A percentile compares a stretch with the other conserved stretches of the same genome.
phyloP scores from a whole-genome alignment of 306 rosid species.

The Rosa persica region DNA sequence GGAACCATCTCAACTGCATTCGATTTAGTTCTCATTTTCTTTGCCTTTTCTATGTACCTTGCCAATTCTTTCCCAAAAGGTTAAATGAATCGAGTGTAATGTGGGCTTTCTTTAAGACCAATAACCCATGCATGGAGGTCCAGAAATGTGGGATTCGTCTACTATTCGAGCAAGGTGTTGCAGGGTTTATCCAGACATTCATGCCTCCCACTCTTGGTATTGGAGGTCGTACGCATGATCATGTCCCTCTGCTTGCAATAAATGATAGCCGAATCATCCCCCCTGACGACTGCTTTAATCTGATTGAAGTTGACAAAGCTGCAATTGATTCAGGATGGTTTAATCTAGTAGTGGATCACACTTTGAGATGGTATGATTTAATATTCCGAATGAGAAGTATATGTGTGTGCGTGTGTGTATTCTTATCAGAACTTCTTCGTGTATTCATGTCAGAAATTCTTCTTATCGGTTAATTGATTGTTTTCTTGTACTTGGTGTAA shows the following conservation, averaged over 20 bases:
- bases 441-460: too few relatives aligned
- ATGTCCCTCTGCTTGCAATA: too few relatives aligned
- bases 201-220: not conserved
- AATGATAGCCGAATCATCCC: too few relatives aligned
- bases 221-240: too few relatives aligned
- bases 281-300: too few relatives aligned
- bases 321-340: not conserved
- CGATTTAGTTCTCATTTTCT: not conserved
- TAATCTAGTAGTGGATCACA: not conserved
- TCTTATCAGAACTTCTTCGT: too few relatives aligned
- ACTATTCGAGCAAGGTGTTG: not conserved
- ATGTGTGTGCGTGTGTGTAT: too few relatives aligned
- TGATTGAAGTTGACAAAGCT: not conserved
- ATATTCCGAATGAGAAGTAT: too few relatives aligned
- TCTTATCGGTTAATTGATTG: too few relatives aligned
- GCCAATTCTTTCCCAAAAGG: not conserved
- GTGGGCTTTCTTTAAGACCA: not conserved
- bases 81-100: not conserved
- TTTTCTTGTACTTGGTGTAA: not conserved
- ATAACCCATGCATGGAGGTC: not conserved
- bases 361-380: not conserved
- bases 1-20: not conserved
- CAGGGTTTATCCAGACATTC: not conserved
- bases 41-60: not conserved
- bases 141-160: slow-evolving; percentile 7